Conservation (phyloP, 2,329 filamentous ascomycete species). For the Geoglossum cookeanum region DNA sequence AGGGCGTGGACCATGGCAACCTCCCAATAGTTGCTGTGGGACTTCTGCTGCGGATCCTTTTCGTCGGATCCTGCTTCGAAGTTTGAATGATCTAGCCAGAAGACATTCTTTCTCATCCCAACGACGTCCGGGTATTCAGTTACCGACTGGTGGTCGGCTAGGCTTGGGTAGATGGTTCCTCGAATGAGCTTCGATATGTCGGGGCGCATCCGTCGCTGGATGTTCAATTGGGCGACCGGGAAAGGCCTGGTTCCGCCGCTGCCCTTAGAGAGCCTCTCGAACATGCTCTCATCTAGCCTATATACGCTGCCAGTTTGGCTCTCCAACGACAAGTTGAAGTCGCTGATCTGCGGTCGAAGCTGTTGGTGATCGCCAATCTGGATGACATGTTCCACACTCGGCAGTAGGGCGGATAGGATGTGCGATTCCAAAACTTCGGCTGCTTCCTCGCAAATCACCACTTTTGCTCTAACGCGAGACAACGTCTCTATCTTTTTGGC, state of each 20-base stretch:
- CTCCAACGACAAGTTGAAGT: conserved; percentile 27
- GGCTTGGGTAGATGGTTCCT: conserved; percentile 7
- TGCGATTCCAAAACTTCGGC: conserved; percentile 49
- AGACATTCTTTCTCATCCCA: conserved; percentile 14
- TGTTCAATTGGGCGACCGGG: conserved; percentile 11
- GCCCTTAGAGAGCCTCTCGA: conserved; percentile 33
- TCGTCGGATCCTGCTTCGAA: conserved; percentile 10
- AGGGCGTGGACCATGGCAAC: conserved; percentile 9
- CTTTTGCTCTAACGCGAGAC: conserved; percentile 24
- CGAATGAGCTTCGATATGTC: conserved; percentile 10
- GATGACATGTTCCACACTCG: conserved; percentile 40
- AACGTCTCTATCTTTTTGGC: conserved; percentile 12
- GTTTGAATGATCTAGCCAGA: conserved; percentile 15
- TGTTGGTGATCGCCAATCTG: conserved; percentile 46
- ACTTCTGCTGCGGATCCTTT: background rate
- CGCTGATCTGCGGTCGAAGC: conserved; percentile 21
- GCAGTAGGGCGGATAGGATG: conserved; percentile 37
- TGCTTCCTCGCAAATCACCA: conserved; percentile 48
- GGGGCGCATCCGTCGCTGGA: conserved; percentile 18
- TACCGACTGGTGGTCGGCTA: background rate
- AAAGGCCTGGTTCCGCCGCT: conserved; percentile 8
- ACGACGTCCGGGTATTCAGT: conserved; percentile 3
- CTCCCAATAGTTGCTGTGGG: background rate
- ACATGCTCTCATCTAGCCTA: conserved; percentile 38
- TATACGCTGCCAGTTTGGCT: conserved; percentile 29